Percentiles rank a stretch among this genome's conserved stretches.
phyloP scores from a whole-genome alignment of 495 filamentous ascomycete species.

The Trypethelium eluteriae region DNA sequence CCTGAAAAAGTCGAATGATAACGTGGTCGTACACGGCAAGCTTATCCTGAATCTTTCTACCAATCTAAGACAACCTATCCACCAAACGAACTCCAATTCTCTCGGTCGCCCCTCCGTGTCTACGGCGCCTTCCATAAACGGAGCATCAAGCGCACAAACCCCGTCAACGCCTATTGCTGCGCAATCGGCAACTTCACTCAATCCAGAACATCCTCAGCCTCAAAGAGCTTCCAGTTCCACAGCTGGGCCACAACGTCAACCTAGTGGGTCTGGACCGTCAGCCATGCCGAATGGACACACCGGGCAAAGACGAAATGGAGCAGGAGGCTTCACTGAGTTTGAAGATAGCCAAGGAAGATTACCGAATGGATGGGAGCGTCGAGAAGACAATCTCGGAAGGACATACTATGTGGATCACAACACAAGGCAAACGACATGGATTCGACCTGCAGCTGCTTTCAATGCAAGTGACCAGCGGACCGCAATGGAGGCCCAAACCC shows the following conservation, averaged over 20 bases:
- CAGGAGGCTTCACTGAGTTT: slow-evolving; percentile 70
- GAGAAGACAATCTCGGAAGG: slow-evolving; percentile 90
- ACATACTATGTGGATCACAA: slow-evolving; percentile 99
- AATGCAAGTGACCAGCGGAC: slow-evolving; percentile 68
- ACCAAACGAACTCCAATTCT: slow-evolving; percentile 17
- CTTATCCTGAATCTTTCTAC: slow-evolving; percentile 93
- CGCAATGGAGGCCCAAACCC: slow-evolving; percentile 78
- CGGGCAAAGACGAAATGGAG: slow-evolving; percentile 19
- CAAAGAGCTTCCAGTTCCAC: slow-evolving; percentile 22
- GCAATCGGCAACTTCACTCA: slow-evolving; percentile 31
- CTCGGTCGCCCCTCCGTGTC: slow-evolving; percentile 30
- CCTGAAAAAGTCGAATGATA: slow-evolving; percentile 96
- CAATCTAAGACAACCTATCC: slow-evolving; percentile 58
- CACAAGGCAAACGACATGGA: slow-evolving; percentile 93
- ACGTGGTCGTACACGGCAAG: slow-evolving; percentile 94
- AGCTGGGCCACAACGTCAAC: slow-evolving; percentile 21
- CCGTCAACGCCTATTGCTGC: slow-evolving; percentile 27
- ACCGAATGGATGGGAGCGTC: slow-evolving; percentile 89
- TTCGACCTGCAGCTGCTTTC: slow-evolving; percentile 71
- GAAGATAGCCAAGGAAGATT: slow-evolving; percentile 89
- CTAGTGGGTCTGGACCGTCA: slow-evolving; percentile 23
- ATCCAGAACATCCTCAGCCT: slow-evolving; percentile 26
- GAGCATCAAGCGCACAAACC: slow-evolving; percentile 17
- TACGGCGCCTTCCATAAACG: slow-evolving; percentile 31
- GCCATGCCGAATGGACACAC: slow-evolving; percentile 19